Conservation (phyloP, 257 asterid species). For the Fraxinus americana region DNA sequence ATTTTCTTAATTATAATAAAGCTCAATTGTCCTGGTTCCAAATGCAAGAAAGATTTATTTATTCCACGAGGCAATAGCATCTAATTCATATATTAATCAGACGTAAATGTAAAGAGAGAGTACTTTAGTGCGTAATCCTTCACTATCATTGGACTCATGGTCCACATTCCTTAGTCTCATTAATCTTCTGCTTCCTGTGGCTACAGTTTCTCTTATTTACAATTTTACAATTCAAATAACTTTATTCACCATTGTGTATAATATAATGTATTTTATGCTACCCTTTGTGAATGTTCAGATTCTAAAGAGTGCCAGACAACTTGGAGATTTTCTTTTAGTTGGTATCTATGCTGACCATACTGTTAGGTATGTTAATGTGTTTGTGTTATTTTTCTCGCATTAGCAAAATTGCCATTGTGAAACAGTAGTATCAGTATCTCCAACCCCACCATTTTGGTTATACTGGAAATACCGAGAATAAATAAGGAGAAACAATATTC, state of each 20-base stretch:
- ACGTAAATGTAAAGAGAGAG: not conserved
- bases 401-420: conserved; percentile 18
- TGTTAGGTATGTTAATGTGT: conserved; percentile 54
- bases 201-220: not conserved
- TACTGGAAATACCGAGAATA: not conserved
- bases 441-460: conserved; percentile 6
- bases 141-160: not conserved
- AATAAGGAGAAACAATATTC: conserved; percentile 9
- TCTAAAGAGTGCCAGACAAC: conserved; percentile 80
- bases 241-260: not conserved
- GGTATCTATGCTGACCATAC: conserved; percentile 81
- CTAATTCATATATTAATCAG: not conserved
- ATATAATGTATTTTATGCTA: not conserved
- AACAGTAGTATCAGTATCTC: conserved; percentile 11
- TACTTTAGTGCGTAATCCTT: not conserved
- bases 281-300: conserved; percentile 52
- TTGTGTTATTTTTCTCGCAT: not conserved
- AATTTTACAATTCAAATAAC: not conserved
- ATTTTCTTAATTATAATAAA: conserved; percentile 13
- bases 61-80: not conserved
- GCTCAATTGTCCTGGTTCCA: conserved; percentile 1
- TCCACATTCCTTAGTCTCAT: not conserved
- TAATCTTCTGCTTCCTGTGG: not conserved
- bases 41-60: not conserved
- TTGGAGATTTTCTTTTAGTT: conserved; percentile 93